Percentiles rank a stretch among this genome's conserved stretches.
Conservation (phyloP, 2,329 filamentous ascomycete species). For the Decorospora gaudefroyi region DNA sequence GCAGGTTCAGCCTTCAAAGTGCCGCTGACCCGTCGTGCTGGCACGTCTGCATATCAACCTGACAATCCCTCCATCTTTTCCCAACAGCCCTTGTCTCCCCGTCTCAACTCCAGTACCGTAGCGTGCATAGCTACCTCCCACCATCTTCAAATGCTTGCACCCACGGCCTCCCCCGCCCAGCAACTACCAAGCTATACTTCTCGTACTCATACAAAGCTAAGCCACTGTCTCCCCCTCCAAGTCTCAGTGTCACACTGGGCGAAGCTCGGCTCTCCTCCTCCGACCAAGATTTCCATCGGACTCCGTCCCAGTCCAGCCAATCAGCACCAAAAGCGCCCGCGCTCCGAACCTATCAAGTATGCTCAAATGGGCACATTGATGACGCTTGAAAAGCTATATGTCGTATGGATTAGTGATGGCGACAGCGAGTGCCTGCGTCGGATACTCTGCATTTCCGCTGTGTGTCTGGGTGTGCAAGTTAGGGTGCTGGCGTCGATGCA, state of each 20-base stretch:
- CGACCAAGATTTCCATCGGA: slow-evolving; percentile 22
- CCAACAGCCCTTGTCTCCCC: slow-evolving; percentile 5
- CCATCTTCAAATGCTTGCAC: too few species aligned
- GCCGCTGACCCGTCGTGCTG: slow-evolving; percentile 20
- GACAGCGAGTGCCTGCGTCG: too few species aligned
- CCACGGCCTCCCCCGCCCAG: too few species aligned
- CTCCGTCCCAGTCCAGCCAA: slow-evolving; percentile 24
- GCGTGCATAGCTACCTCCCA: too few species aligned
- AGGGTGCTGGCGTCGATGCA: too few species aligned
- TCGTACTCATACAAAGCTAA: too few species aligned
- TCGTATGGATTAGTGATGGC: too few species aligned
- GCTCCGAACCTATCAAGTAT: slow-evolving; percentile 3
- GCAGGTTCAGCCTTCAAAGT: slow-evolving; percentile 16
- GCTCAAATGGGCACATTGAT: slow-evolving; percentile 5
- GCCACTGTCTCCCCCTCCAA: slow-evolving; percentile 2
- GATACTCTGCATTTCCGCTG: too few species aligned
- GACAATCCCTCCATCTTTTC: slow-evolving; percentile 10
- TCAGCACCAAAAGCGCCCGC: slow-evolving; percentile 14
- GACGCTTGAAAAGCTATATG: slow-evolving; percentile 6
- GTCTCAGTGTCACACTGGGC: not conserved
- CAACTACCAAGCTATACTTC: too few species aligned
- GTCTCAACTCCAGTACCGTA: too few species aligned
- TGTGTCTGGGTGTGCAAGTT: too few species aligned
- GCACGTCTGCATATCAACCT: not conserved
- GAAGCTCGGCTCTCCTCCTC: slow-evolving; percentile 33